Evolutionary conservation across 2,329 filamentous ascomycete species (phyloP).

Genomic region (Epichloe festucae): DNA sequence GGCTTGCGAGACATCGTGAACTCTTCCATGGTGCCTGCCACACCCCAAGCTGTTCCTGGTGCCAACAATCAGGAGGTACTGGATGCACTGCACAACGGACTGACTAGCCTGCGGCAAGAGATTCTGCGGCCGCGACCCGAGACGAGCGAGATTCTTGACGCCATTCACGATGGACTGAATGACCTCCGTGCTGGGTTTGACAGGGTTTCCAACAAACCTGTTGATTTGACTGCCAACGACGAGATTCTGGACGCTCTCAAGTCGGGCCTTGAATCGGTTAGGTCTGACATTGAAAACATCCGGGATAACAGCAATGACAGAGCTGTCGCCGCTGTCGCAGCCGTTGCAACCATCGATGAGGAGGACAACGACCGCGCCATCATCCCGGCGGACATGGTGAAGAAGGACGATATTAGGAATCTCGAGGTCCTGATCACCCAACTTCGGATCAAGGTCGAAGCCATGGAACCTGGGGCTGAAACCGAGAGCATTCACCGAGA

Average conservation of each 20-base stretch:
- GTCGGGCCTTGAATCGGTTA: conserved; percentile 63
- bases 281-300: conserved; percentile 64
- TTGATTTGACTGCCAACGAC: conserved; percentile 72
- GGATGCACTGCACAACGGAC: conserved; percentile 54
- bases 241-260: conserved; percentile 84
- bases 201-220: conserved; percentile 60
- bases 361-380: conserved; percentile 14
- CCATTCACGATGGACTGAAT: conserved; percentile 76
- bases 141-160: conserved; percentile 79
- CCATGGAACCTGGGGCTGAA: conserved; percentile 23
- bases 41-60: conserved; percentile 26
- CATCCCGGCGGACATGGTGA: conserved; percentile 37
- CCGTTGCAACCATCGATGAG: conserved; percentile 30
- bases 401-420: conserved; percentile 67
- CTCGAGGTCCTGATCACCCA: conserved; percentile 75
- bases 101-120: conserved; percentile 64
- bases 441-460: conserved; percentile 70
- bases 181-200: conserved; percentile 69
- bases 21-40: conserved; percentile 49
- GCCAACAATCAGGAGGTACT: conserved; percentile 52
- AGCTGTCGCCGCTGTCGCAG: conserved; percentile 44
- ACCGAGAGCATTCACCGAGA: conserved; percentile 29
- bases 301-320: conserved; percentile 42
- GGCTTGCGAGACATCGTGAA: conserved; percentile 69
- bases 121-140: conserved; percentile 55